Conservation (phyloP, 106 monocot species). For the Phalaenopsis aphrodite region DNA sequence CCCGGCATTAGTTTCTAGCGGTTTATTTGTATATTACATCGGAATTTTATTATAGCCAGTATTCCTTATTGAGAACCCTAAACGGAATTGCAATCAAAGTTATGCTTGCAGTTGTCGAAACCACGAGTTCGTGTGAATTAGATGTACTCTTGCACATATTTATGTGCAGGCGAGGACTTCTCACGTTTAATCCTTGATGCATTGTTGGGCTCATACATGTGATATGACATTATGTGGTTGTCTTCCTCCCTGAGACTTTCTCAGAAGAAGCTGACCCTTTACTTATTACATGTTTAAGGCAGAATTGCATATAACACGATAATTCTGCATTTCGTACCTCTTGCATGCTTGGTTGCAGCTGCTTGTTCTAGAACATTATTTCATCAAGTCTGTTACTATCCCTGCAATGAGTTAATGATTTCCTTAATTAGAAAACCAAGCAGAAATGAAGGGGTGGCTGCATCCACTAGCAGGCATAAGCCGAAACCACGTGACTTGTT, state of each 20-base stretch:
- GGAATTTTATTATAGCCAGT: no score
- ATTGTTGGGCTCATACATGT: no score
- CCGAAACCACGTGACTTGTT: background rate
- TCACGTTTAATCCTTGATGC: no score
- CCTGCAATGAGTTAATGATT: background rate
- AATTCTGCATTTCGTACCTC: background rate
- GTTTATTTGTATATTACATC: background rate
- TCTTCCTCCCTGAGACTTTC: no score
- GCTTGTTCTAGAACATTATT: background rate
- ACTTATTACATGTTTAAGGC: background rate
- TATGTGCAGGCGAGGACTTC: no score
- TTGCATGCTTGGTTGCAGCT: background rate
- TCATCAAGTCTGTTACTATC: background rate
- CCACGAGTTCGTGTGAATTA: no score
- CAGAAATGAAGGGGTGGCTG: background rate
- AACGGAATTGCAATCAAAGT: no score
- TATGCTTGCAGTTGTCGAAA: no score
- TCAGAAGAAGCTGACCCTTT: background rate
- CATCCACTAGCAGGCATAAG: background rate
- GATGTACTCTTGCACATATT: no score
- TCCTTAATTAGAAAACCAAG: background rate
- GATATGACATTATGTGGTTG: no score
- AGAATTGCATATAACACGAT: background rate
- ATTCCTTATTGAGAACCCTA: no score
- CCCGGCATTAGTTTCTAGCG: background rate